Evolutionary conservation across 106 monocot species (phyloP).

Genomic region (Narthecium ossifragum): DNA sequence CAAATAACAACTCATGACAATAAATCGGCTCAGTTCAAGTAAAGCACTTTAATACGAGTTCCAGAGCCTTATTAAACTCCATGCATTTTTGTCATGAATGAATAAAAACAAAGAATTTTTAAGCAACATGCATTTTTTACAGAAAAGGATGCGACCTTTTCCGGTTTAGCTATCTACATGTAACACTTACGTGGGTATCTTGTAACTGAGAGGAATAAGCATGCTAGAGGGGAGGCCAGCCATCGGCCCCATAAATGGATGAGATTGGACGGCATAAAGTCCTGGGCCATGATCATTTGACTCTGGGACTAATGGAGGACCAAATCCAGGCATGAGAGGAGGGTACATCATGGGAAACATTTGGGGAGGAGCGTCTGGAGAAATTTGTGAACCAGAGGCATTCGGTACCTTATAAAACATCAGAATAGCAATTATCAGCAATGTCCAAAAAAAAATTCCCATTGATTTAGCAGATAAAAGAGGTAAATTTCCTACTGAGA

Average conservation of each 20-base stretch:
- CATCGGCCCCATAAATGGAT: slow-evolving; percentile 21
- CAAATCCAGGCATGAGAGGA: slow-evolving; percentile 3
- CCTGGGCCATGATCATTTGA: slow-evolving; percentile 33
- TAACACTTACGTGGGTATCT: slow-evolving; percentile 43
- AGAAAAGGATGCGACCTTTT: no score
- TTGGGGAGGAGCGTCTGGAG: not conserved
- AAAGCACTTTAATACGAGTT: no score
- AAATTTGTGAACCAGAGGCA: not conserved
- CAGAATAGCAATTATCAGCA: not conserved
- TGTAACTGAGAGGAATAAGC: slow-evolving; percentile 35
- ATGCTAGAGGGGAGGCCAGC: slow-evolving; percentile 14
- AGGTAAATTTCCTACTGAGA: no score
- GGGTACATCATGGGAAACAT: slow-evolving; percentile 10
- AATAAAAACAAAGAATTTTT: no score
- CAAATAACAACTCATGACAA: no score
- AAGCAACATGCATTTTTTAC: no score
- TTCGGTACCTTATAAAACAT: slow-evolving; percentile 5
- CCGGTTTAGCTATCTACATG: not conserved
- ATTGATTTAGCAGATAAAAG: no score
- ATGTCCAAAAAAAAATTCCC: no score
- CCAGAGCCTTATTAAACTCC: no score
- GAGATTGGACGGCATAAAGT: slow-evolving; percentile 38
- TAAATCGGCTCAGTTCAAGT: no score
- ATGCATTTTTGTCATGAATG: no score
- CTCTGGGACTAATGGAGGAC: slow-evolving; percentile 16